Base-by-base conservation (phyloP, 2,329 filamentous ascomycete genomes). In the Coniella vitis region DNA sequence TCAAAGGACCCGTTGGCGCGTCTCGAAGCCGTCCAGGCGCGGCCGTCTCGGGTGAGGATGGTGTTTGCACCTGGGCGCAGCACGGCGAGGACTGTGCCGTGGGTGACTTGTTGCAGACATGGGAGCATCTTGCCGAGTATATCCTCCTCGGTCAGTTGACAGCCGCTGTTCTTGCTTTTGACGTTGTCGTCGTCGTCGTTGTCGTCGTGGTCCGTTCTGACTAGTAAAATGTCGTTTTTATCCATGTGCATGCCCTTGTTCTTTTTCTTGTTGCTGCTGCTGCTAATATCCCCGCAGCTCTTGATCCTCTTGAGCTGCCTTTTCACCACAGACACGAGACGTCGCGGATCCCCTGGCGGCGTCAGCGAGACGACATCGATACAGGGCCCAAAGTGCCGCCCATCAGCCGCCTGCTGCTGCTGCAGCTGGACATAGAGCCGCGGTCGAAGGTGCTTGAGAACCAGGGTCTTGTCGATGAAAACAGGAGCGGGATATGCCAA, bases 281-380 rank as follows among this genome's bases (percentile, higher is more conserved):
- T 29, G 25, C 25, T 5, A n/a, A n/a, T n/a, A n/a, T n/a, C n/a
- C n/a, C n/a, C 48, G 10, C 41, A 31, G 5, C 43, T 41, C 32
- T 34, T 13, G 16, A 39, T 13, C 43, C 42, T 43, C 21, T 47
- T 47, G 45, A 47, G n/a, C 17, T 22, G 32, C 32, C 36, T 40
- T n/a, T 41, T 50, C 3, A 50, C 16, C 12, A 43, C 38, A 7
- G 48, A 50, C 7, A 47, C 48, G 12, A 50, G n/a, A n/a, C 48
- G n/a, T 13, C 40, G 38, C 16, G 48, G 48, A 20, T 47, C 48
- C 12, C 38, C 42, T 14, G 44, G 48, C 3, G 48, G 38, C 12
- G 48, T 43, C 7, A 50, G 36, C 3, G 48, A 50, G 31, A 50
- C 17, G 13, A 50, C 48, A 20, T 50, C 48, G 12, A 50, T 17